Evolutionary conservation across 768 basidiomycete genomes (phyloP).

Genomic region (Russula virescens): DNA sequence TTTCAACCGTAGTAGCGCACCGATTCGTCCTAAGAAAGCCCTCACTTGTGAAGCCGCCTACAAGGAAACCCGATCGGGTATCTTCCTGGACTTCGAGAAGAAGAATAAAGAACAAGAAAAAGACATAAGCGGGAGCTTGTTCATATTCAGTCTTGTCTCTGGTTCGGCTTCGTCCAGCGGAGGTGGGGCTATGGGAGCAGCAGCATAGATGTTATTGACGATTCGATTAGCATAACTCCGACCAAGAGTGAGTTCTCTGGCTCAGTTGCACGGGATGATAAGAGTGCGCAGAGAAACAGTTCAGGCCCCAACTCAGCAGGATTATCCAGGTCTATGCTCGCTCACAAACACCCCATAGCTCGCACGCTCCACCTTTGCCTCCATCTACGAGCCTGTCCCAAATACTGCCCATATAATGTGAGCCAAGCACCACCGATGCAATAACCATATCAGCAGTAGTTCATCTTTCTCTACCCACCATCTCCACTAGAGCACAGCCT

Average conservation of each 20-base stretch:
- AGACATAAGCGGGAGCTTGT: conserved; percentile 71
- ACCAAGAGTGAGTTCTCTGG: conserved; percentile 82
- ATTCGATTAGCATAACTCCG: conserved; percentile 61
- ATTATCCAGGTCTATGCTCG: conserved; percentile 56
- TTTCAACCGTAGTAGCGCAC: conserved; percentile 55
- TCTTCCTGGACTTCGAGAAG: conserved; percentile 80
- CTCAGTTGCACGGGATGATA: conserved; percentile 50
- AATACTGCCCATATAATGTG: conserved; percentile 32
- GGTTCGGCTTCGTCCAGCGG: conserved; percentile 56
- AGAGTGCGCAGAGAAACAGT: conserved; percentile 42
- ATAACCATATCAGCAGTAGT: conserved; percentile 27
- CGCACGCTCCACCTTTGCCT: conserved; percentile 65
- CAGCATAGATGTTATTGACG: conserved; percentile 61
- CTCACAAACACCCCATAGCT: conserved; percentile 49
- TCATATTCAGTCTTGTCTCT: conserved; percentile 63
- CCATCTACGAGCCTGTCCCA: conserved; percentile 57
- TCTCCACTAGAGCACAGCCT: conserved; percentile 23
- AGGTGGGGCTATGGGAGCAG: conserved; percentile 50
- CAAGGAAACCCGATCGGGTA: conserved; percentile 77
- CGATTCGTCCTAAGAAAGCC: conserved; percentile 53
- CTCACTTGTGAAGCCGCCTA: conserved; percentile 87
- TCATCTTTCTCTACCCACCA: conserved; percentile 32
- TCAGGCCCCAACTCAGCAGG: conserved; percentile 42
- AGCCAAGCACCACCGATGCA: conserved; percentile 29
- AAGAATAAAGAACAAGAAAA: conserved; percentile 52